A percentile compares a stretch with the other conserved stretches of the same genome.
Conservation (phyloP, 2,329 filamentous ascomycete genomes). For the Talaromyces funiculosus region DNA sequence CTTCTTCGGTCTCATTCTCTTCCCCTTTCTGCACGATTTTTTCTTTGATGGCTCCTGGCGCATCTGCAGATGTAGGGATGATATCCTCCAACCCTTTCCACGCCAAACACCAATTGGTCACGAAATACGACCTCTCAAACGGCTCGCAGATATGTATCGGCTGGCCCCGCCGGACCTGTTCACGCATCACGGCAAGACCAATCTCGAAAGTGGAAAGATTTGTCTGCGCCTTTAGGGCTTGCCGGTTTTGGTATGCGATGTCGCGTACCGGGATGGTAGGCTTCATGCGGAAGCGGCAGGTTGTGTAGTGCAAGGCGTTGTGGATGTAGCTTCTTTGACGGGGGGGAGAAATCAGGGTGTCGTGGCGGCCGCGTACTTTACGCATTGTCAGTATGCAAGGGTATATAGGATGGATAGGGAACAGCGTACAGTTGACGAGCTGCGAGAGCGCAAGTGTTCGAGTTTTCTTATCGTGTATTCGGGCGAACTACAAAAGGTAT, state of each 20-base stretch:
- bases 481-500: not conserved
- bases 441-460: not conserved
- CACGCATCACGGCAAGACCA: not conserved
- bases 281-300: not conserved
- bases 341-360: no score
- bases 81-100: slow-evolving; percentile 1
- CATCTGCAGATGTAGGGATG: not conserved
- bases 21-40: no score
- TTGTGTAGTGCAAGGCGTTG: not conserved
- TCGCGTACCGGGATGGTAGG: not conserved
- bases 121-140: not conserved
- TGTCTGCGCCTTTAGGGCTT: not conserved
- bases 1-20: not conserved
- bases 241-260: not conserved
- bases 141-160: not conserved
- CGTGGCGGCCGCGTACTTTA: not conserved
- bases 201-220: not conserved
- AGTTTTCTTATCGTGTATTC: not conserved
- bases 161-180: not conserved
- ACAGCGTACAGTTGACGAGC: not conserved
- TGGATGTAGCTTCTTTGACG: not conserved
- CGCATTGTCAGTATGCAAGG: not conserved
- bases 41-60: no score
- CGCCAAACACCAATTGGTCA: slow-evolving; percentile 1
- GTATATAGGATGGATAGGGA: no score